A percentile compares a stretch with the other conserved stretches of the same genome.
Evolutionary conservation across 306 rosid genomes (phyloP).

Genomic region (Spatholobus suberectus): DNA sequence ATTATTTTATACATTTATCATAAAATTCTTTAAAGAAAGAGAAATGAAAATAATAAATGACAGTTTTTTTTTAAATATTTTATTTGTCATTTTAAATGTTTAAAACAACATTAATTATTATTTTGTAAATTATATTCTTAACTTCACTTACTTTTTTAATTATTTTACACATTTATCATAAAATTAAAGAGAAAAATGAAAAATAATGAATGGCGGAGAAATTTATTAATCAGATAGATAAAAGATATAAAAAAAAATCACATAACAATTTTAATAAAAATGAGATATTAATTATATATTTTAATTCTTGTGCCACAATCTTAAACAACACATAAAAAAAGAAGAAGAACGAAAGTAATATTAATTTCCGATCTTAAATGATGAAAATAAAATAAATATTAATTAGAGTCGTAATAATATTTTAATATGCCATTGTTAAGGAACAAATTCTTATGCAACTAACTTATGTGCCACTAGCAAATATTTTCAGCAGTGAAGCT

Average conservation of each 20-base stretch:
- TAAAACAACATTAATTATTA: not conserved
- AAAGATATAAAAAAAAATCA: not conserved
- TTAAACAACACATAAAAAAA: not conserved
- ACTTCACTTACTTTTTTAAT: not conserved
- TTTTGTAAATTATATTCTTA: not conserved
- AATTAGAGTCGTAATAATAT: not conserved
- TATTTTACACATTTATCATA: not conserved
- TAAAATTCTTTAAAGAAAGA: not conserved
- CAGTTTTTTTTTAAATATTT: too few species aligned
- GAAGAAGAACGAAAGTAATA: too few species aligned
- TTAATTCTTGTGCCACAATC: not conserved
- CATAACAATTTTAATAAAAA: not conserved
- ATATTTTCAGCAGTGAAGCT: not conserved
- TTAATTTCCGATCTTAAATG: not conserved
- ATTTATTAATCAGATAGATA: too few species aligned
- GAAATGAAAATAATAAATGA: not conserved
- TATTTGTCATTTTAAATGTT: too few species aligned
- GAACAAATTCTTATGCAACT: slow-evolving; percentile 25
- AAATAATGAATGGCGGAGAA: too few species aligned
- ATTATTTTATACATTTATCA: not conserved
- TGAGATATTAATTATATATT: not conserved
- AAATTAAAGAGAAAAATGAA: too few species aligned
- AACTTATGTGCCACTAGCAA: slow-evolving; percentile 18
- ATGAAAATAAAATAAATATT: not conserved
- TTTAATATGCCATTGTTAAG: slow-evolving; percentile 4